Evolutionary conservation across 2,329 filamentous ascomycete species (phyloP).

Genomic region (Rhytidhysteron rufulum): DNA sequence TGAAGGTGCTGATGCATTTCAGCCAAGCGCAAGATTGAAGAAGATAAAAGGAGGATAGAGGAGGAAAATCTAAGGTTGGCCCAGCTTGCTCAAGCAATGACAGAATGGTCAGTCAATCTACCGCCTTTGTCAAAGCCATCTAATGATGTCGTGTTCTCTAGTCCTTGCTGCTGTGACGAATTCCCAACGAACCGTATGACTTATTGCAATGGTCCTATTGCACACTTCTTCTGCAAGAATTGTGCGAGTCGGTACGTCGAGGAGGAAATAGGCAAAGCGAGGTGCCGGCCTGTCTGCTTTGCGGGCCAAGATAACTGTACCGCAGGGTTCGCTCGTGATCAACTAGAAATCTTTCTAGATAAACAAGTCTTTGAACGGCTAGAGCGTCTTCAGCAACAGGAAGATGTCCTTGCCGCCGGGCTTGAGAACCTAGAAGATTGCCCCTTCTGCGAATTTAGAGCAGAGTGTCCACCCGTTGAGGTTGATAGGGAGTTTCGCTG

Average conservation of each 20-base stretch:
- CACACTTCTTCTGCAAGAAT: slow-evolving; percentile 66
- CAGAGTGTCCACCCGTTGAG: slow-evolving; percentile 65
- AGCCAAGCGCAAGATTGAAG: slow-evolving; percentile 25
- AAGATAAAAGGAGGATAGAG: slow-evolving; percentile 24
- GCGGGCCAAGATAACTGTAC: slow-evolving; percentile 55
- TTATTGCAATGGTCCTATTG: slow-evolving; percentile 56
- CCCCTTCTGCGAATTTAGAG: slow-evolving; percentile 78
- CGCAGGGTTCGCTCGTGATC: slow-evolving; percentile 54
- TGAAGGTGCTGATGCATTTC: no score
- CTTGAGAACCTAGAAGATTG: slow-evolving; percentile 72
- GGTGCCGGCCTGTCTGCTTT: slow-evolving; percentile 67
- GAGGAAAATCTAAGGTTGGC: slow-evolving; percentile 31
- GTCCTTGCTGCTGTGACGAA: slow-evolving; percentile 66
- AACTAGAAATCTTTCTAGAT: slow-evolving; percentile 57
- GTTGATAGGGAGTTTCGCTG: slow-evolving; percentile 72
- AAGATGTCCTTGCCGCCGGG: slow-evolving; percentile 63
- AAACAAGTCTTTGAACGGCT: slow-evolving; percentile 58
- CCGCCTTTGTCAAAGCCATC: neutral
- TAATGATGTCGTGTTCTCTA: no score
- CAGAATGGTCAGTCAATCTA: slow-evolving; percentile 52
- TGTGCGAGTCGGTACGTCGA: slow-evolving; percentile 67
- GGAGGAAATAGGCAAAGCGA: slow-evolving; percentile 64
- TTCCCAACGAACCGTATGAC: slow-evolving; percentile 64
- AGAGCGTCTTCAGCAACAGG: slow-evolving; percentile 67
- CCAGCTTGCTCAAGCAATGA: slow-evolving; percentile 42